These are phyloP conservation scores for Lepiota brunneoincarnata DNA, from an alignment of 768 basidiomycete species.

Conservation along the genomic window DNA sequence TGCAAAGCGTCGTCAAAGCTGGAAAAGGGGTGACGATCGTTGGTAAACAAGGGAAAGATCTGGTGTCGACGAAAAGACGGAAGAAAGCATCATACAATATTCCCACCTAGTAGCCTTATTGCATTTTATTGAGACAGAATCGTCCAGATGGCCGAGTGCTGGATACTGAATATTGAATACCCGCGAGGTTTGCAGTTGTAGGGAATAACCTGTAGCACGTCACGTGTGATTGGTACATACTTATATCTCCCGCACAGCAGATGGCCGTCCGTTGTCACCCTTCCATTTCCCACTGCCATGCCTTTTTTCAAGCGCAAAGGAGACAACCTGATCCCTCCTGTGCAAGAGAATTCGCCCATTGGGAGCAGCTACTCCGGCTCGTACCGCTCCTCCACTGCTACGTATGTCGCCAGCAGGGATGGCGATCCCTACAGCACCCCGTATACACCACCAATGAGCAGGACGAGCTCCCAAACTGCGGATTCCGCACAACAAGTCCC, in stretches of 20 bases:
- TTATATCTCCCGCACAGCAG: not conserved
- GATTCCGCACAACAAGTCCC: constrained; percentile 16
- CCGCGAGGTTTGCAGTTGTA: not conserved
- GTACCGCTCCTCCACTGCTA: constrained; percentile 32
- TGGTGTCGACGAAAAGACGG: constrained; percentile 30
- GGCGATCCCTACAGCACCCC: constrained; percentile 45
- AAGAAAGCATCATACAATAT: constrained; percentile 26
- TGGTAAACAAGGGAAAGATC: constrained; percentile 58
- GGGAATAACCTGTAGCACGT: constrained; percentile 5
- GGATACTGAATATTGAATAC: not conserved
- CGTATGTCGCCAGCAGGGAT: constrained; percentile 70
- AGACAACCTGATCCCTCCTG: constrained; percentile 66
- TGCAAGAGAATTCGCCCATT: constrained; percentile 27
- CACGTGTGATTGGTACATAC: constrained; percentile 10
- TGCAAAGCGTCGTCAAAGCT: constrained; percentile 78
- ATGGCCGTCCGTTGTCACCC: constrained; percentile 6
- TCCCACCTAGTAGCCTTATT: too few species aligned
- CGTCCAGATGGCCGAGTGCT: too few species aligned
- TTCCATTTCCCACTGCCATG: constrained; percentile 37
- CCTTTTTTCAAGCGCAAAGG: constrained; percentile 70
- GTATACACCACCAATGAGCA: constrained; percentile 18
- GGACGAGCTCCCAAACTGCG: constrained; percentile 14
- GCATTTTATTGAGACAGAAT: too few species aligned
- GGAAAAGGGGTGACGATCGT: constrained; percentile 87
- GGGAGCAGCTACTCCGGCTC: constrained; percentile 37